Conservation (phyloP, 208 protist species). For the Leishmania braziliensis region DNA sequence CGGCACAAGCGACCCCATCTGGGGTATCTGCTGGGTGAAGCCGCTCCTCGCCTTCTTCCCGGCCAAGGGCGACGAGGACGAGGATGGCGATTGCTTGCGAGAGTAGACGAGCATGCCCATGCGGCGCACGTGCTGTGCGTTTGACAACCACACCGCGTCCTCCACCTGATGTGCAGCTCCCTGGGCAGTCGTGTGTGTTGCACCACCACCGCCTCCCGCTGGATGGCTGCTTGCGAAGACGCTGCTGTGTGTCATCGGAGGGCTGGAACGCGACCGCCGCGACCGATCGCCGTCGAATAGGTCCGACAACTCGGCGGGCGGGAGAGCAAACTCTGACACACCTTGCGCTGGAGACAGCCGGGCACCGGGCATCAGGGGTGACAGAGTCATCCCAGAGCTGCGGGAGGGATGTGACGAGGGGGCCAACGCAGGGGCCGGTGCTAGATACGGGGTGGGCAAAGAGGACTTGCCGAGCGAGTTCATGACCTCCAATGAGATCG, state of each 20-base stretch:
- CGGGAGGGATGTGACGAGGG: slow-evolving; percentile 1
- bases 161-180: slow-evolving; percentile 18
- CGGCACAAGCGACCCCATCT: slow-evolving; percentile 22
- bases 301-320: slow-evolving; percentile 20
- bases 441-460: slow-evolving; percentile 33
- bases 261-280: slow-evolving; percentile 20
- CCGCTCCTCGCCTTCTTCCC: slow-evolving; percentile 1
- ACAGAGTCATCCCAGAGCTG: slow-evolving; percentile 12
- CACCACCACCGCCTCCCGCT: not conserved
- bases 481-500: slow-evolving; percentile 22
- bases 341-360: slow-evolving; percentile 20
- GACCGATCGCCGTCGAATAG: slow-evolving; percentile 17
- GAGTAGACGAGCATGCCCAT: slow-evolving; percentile 31
- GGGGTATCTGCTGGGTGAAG: not conserved
- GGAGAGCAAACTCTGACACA: slow-evolving; percentile 23
- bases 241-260: slow-evolving; percentile 10
- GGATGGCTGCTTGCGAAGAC: slow-evolving; percentile 2
- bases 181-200: not conserved
- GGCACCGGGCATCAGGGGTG: not conserved
- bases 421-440: slow-evolving; percentile 9
- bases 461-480: slow-evolving; percentile 35
- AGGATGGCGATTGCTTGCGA: slow-evolving; percentile 13
- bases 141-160: slow-evolving; percentile 28
- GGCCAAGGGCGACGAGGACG: slow-evolving; percentile 1
- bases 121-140: slow-evolving; percentile 25